A percentile compares a stretch with the other conserved stretches of the same genome.
phyloP scores from a whole-genome alignment of 2,329 filamentous ascomycete genomes.

The Cordyceps farinosa region DNA sequence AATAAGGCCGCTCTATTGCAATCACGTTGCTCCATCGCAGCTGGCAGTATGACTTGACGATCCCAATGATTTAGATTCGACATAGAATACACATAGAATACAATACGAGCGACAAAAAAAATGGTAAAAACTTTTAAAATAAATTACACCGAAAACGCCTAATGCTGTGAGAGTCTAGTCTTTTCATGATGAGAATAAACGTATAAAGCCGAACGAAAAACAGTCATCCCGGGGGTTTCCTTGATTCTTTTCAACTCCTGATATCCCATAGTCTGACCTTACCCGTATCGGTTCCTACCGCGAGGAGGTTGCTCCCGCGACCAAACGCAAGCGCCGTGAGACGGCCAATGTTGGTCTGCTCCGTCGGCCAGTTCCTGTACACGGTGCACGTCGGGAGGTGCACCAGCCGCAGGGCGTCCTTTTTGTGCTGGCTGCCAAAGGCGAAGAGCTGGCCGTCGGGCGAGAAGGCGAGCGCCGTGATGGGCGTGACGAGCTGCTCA shows the following conservation, averaged over 20 bases:
- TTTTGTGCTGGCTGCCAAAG: conserved; percentile 83
- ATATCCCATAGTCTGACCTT: conserved; percentile 93
- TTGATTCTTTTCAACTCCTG: conserved; percentile 45
- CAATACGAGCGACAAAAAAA: not conserved
- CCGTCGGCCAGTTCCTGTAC: conserved; percentile 95
- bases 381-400: conserved; percentile 91
- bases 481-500: conserved; percentile 83
- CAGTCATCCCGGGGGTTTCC: not conserved
- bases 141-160: conserved; percentile 11
- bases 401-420: conserved; percentile 80
- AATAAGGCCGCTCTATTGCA: not conserved
- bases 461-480: conserved; percentile 75
- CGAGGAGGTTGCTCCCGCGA: conserved; percentile 64
- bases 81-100: not conserved
- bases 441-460: conserved; percentile 86
- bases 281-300: conserved; percentile 83
- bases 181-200: not conserved
- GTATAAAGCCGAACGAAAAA: not conserved
- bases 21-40: not conserved
- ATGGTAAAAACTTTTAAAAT: conserved; percentile 1
- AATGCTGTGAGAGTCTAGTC: conserved; percentile 15
- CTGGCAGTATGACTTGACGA: conserved; percentile 4
- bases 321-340: conserved; percentile 72
- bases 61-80: not conserved
- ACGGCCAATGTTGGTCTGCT: conserved; percentile 80